phyloP scores from a whole-genome alignment of 2,329 filamentous ascomycete genomes.

The Colletotrichum caudatum region DNA sequence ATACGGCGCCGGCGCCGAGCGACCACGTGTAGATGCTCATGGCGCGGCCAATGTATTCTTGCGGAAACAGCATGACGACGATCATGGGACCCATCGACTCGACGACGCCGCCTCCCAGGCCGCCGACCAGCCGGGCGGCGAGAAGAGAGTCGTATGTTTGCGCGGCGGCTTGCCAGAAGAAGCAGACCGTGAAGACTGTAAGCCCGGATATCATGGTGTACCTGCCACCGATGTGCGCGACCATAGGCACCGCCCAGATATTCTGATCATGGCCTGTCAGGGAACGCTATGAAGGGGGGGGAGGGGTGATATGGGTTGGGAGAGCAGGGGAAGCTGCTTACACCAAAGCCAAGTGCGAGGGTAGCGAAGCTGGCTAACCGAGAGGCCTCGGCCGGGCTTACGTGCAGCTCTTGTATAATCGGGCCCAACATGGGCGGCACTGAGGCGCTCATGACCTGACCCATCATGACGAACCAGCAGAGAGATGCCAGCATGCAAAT shows the following conservation, averaged over 20 bases:
- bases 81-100: slow-evolving; percentile 8
- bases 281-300: too few relatives aligned
- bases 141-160: not conserved
- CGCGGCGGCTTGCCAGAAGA: not conserved
- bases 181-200: not conserved
- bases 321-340: not conserved
- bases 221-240: not conserved
- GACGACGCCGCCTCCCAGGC: not conserved
- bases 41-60: not conserved
- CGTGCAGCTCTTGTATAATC: slow-evolving; percentile 1
- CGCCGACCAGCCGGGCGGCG: not conserved
- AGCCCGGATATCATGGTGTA: not conserved
- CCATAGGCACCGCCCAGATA: not conserved
- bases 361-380: not conserved
- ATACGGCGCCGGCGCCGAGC: not conserved
- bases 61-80: slow-evolving; percentile 10
- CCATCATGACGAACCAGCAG: slow-evolving; percentile 15
- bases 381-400: not conserved
- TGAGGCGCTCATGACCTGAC: slow-evolving; percentile 15
- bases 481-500: slow-evolving; percentile 13
- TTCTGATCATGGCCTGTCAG: not conserved
- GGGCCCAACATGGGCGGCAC: slow-evolving; percentile 13
- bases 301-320: fast-evolving
- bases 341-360: not conserved
- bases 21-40: not conserved